Evolutionary conservation across 352 stramenopile species (phyloP).

Genomic region (Phytophthora sansomeana): DNA sequence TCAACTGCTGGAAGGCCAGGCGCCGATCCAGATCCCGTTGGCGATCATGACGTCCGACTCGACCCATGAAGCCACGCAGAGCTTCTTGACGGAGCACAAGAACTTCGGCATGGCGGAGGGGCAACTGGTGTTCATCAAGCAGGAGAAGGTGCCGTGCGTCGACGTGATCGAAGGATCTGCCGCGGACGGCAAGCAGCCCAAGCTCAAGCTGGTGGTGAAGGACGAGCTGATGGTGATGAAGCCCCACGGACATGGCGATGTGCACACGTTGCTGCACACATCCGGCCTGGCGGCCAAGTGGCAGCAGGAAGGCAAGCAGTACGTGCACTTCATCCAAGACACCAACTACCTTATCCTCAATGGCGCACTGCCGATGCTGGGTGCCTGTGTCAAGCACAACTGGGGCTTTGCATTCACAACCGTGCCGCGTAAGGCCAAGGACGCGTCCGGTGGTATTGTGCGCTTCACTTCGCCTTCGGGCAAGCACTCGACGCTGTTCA

Average conservation of each 20-base stretch:
- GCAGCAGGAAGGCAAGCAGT: slow-evolving; percentile 84
- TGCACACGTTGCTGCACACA: slow-evolving; percentile 94
- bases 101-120: slow-evolving; percentile 95
- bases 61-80: slow-evolving; percentile 92
- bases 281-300: slow-evolving; percentile 79
- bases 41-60: slow-evolving; percentile 99
- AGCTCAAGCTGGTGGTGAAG: slow-evolving; percentile 79
- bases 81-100: slow-evolving; percentile 90
- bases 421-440: slow-evolving; percentile 94
- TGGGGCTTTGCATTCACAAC: slow-evolving; percentile 95
- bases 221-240: slow-evolving; percentile 90
- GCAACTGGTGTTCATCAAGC: slow-evolving; percentile 96
- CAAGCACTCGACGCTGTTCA: slow-evolving; percentile 57
- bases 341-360: slow-evolving; percentile 97
- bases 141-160: slow-evolving; percentile 96
- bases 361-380: slow-evolving; percentile 89
- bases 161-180: slow-evolving; percentile 44
- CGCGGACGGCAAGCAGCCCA: slow-evolving; percentile 50
- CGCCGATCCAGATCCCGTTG: slow-evolving; percentile 81
- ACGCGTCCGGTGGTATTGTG: slow-evolving; percentile 84
- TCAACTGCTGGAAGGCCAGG: background rate
- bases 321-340: slow-evolving; percentile 97
- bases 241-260: slow-evolving; percentile 98
- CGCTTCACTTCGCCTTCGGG: slow-evolving; percentile 48
- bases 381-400: slow-evolving; percentile 83